Evolutionary conservation across 148 eudicot genomes (phyloP).

Genomic region (Rhododendron simsii): DNA sequence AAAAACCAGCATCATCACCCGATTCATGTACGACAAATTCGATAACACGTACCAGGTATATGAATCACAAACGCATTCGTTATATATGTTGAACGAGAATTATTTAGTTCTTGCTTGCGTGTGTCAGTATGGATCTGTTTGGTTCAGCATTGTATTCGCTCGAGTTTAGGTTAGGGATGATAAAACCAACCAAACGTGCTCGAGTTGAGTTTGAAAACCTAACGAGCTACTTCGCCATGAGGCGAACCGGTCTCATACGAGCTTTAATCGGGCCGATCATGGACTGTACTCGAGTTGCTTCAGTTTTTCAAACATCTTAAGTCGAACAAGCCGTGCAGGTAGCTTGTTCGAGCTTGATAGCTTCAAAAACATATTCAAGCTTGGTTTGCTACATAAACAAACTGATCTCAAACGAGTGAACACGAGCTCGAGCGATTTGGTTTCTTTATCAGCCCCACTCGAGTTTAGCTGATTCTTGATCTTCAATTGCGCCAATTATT

Average conservation of each 20-base stretch:
- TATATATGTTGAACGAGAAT: not conserved
- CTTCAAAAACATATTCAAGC: not conserved
- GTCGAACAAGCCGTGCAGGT: not conserved
- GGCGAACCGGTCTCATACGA: not conserved
- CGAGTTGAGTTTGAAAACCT: no score
- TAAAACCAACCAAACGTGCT: no score
- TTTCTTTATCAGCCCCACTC: not conserved
- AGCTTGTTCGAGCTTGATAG: not conserved
- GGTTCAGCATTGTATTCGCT: not conserved
- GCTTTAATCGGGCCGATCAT: not conserved
- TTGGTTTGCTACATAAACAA: not conserved
- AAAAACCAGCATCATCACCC: constrained; percentile 82
- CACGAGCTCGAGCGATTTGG: not conserved
- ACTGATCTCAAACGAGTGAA: not conserved
- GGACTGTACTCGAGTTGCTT: not conserved
- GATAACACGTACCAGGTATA: constrained; percentile 66
- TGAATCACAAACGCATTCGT: not conserved
- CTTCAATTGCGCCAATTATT: not conserved
- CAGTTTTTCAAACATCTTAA: not conserved
- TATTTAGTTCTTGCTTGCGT: not conserved
- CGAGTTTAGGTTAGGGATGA: not conserved
- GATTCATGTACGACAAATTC: constrained; percentile 80
- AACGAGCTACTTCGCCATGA: not conserved
- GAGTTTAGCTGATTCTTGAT: not conserved
- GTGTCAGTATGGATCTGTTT: not conserved